Percentiles rank a stretch among this genome's conserved stretches.
Evolutionary conservation across 208 protist genomes (phyloP).

Genomic region (Leishmania major): DNA sequence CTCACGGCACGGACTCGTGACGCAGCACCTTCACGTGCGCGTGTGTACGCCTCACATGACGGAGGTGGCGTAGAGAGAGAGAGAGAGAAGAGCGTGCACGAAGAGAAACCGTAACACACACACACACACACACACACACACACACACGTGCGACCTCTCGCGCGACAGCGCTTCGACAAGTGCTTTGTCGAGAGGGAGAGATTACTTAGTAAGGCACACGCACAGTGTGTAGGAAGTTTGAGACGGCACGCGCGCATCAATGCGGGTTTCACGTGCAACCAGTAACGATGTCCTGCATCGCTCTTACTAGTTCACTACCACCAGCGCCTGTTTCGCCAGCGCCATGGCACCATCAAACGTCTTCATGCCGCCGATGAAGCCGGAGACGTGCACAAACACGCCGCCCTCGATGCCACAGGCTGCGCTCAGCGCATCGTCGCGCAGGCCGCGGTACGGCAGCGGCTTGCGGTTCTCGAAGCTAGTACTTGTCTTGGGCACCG

Average conservation of each 20-base stretch:
- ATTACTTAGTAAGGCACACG: background rate
- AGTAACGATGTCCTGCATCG: background rate
- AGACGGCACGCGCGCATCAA: background rate
- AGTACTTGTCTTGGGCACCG: constrained; percentile 67
- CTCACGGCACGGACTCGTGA: background rate
- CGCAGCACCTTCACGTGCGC: background rate
- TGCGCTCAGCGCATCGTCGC: constrained; percentile 89
- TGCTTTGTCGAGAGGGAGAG: background rate
- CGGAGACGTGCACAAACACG: constrained; percentile 95
- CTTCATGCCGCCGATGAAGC: constrained; percentile 96
- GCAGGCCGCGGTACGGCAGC: constrained; percentile 93
- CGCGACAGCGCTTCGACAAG: background rate
- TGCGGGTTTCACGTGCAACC: background rate
- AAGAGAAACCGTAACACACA: background rate
- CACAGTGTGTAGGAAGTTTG: background rate
- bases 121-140: background rate
- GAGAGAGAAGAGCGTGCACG: background rate
- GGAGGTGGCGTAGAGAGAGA: background rate
- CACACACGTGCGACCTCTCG: background rate
- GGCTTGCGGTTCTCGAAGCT: constrained; percentile 86
- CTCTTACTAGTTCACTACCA: constrained; percentile 18
- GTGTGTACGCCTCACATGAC: background rate
- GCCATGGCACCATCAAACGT: constrained; percentile 93
- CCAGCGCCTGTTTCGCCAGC: constrained; percentile 88
- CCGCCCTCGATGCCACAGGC: constrained; percentile 87